phyloP scores from a whole-genome alignment of 805 yeast species.

The Huiozyma sinensis region DNA sequence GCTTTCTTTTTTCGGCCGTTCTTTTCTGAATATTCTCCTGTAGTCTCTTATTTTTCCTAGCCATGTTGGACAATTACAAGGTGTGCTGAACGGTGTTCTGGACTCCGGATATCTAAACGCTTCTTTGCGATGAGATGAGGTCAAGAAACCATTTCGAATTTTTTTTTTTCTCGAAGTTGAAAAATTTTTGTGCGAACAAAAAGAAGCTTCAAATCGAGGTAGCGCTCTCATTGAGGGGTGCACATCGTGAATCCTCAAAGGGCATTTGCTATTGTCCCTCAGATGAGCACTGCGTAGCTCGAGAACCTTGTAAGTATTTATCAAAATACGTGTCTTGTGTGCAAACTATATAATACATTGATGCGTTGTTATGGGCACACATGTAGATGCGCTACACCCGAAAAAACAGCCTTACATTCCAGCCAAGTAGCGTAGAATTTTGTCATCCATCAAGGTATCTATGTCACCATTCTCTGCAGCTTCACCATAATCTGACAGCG shows the following conservation, averaged over 20 bases:
- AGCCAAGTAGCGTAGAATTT: not conserved
- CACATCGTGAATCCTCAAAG: too few relatives aligned
- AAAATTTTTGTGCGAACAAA: not conserved
- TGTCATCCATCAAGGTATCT: slow-evolving; percentile 9
- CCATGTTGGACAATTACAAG: slow-evolving; percentile 11
- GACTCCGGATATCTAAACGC: not conserved
- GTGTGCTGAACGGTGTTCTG: not conserved
- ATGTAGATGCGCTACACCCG: too few relatives aligned
- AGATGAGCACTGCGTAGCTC: too few relatives aligned
- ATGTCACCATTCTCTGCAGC: slow-evolving; percentile 34
- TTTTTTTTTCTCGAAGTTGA: not conserved
- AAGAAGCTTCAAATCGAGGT: not conserved
- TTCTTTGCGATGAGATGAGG: slow-evolving; percentile 8
- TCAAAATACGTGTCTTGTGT: too few relatives aligned
- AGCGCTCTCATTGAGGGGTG: too few relatives aligned
- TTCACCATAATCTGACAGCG: slow-evolving; percentile 43
- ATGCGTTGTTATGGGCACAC: too few relatives aligned
- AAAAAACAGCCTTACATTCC: slow-evolving; percentile 1
- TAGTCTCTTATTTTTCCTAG: slow-evolving; percentile 18
- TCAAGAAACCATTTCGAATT: not conserved
- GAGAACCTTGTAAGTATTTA: too few relatives aligned
- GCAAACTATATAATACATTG: too few relatives aligned
- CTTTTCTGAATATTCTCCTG: slow-evolving; percentile 20
- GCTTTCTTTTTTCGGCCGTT: slow-evolving; percentile 23
- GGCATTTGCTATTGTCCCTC: too few relatives aligned